A percentile compares a stretch with the other conserved stretches of the same genome.
Conservation (phyloP, 2,329 filamentous ascomycete species). For the Pyrenophora teres region DNA sequence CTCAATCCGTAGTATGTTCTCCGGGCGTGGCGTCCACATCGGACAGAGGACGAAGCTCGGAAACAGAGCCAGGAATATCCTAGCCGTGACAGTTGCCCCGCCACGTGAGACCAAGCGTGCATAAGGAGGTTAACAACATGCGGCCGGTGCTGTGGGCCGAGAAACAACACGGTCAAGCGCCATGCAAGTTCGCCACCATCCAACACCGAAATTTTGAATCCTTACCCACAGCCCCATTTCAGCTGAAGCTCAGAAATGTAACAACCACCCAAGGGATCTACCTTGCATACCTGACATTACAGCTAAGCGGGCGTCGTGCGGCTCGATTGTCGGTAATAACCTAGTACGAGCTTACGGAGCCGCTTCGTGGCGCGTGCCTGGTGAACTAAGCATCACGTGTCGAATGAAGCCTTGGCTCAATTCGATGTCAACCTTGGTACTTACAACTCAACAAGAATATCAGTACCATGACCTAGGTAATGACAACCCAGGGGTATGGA, state of each 20-base stretch:
- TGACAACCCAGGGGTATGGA: slow-evolving; percentile 1
- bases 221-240: slow-evolving; percentile 2
- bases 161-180: slow-evolving; percentile 1
- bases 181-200: neutral
- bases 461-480: neutral
- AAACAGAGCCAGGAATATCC: slow-evolving; percentile 18
- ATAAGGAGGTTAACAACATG: slow-evolving; percentile 1
- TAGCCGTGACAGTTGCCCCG: slow-evolving; percentile 12
- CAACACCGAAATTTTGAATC: neutral
- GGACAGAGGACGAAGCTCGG: slow-evolving; percentile 8
- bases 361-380: slow-evolving; percentile 10
- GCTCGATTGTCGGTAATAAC: slow-evolving; percentile 5
- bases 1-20: slow-evolving; percentile 16
- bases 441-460: too few relatives aligned
- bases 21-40: slow-evolving; percentile 8
- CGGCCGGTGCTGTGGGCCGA: slow-evolving; percentile 1
- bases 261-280: neutral
- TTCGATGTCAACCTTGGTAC: too few relatives aligned
- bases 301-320: neutral
- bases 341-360: slow-evolving; percentile 3
- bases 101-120: slow-evolving; percentile 18
- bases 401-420: too few relatives aligned
- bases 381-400: neutral
- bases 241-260: neutral
- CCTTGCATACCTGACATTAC: slow-evolving; percentile 5